Evolutionary conservation across 108 stramenopile genomes (phyloP), one percentile per base, ranked within the genome.

Genomic region (Skeletonema tropicum): DNA sequence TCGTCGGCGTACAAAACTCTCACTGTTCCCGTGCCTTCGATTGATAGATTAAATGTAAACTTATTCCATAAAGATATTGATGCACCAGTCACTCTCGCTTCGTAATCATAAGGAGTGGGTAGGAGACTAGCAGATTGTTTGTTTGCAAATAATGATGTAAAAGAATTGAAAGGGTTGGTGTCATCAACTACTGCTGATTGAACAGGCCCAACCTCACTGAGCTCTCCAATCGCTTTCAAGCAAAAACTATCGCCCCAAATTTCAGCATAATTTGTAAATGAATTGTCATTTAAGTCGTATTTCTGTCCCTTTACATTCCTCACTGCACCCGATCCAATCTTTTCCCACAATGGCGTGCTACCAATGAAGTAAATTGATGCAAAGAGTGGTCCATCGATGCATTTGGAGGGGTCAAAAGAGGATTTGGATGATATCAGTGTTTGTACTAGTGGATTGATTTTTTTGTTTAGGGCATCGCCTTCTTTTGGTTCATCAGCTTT

Each of bases 241-340:
- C 66, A 78, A 42, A 78, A 71, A 45, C 66, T 78, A 5, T 80
- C 39, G 26, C 79, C 79, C 62, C 49, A 61, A 39, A 82, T 76
- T 61, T 82, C 80, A 9, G 75, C 75, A 65, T 82, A 82, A 23
- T 82, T 82, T 58, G 57, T 57, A 65, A 76, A 76, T 13, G 70
- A 32, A 9, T 60, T 60, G 42, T 46, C 75, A 15, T 39, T 7
- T 13, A 76, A 42, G 2, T 61, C 70, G 48, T 76, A 80, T 31
- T 70, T 70, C 26, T 80, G 79, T 36, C 79, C 79, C 60, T 80
- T 80, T 15, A 80, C 55, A 29, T 75, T 80, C 14, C 79, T 46
- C 6, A 60, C 67, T 25, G 33, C 19, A 5, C 57, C 73, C 2
- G 68, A 17, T 0, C 74, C 74, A 57, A 80, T 76, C 60, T 42